Base-by-base conservation (phyloP, 1,284 basidiomycete genomes). In the Austroboletus novae-zelandiae region DNA sequence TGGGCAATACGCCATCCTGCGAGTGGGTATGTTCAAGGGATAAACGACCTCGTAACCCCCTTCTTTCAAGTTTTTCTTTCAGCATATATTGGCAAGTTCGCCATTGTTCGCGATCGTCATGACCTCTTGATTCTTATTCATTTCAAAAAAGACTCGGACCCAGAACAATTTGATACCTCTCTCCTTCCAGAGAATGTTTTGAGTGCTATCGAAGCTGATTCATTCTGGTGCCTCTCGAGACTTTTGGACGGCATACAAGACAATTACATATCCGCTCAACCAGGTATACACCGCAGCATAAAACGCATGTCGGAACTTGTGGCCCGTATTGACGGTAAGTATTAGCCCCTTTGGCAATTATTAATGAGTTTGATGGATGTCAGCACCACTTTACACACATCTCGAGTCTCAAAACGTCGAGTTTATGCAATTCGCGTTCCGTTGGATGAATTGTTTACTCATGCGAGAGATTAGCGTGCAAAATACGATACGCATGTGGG, bases 1-100 rank as follows among this genome's bases (percentile, higher is more conserved):
- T 98, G 94, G 94, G 95, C 95, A 9, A 96, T 98, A 61, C 82
- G 95, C 55, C 95, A 98, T 74, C 94, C 94, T 1, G 94, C 95
- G 1, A 93, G 89, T 57, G 94, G 94, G 10, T 98, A 98, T 68
- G 94, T 98, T 9, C 94, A 98, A 70, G 94, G 94, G 18, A 98
- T 98, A 70, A 98, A 98, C 67, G 94, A 98, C 68, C 86, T 98
- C 41, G 94, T 85, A 5, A 95, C 92, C 5, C 94, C 94, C 0
- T 97, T 97, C 72, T 95, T 94, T 64, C 89, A 97, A 70, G 90
- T 96, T 2, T 97, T 96, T 66, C 76, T 96, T 23, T 91, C 89
- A 25, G 85, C 89, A 45, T 97, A 96, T 67, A 92, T 97, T 51
- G 89, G 92, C 91, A 60, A 51, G 79, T 67, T 52, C 50, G 45